Base-by-base conservation (phyloP, 2,329 filamentous ascomycete species). In the Cryphonectria radicalis region DNA sequence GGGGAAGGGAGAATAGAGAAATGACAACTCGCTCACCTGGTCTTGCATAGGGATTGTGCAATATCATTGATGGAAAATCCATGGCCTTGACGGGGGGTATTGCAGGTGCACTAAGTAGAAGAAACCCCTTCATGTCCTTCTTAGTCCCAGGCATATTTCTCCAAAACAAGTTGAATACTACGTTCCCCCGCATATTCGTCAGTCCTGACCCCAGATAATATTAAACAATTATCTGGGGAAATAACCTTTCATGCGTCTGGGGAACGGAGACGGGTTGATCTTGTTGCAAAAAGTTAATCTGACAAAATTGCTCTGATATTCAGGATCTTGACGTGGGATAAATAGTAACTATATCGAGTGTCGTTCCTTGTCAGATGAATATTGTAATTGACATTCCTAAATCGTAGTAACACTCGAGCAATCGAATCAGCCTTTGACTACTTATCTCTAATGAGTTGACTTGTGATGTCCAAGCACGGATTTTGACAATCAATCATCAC, bases 11-110 rank as follows among this genome's bases (percentile, higher is more conserved):
- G 6, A 50, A 22, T 50, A n/a, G 22, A 50, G 7, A n/a, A 59
- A 59, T 35, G 14, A 19, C 59, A 40, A 3, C 19, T 35, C 4
- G 40, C 40, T 22, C 32, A 22, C 62, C 62, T 64, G 46, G 40
- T 59, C 42, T 50, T 64, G 64, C 59, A 67, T 67, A n/a, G 40
- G 22, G 17, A 59, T 43, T 66, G 59, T 25, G 46, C 40, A 37
- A 50, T 40, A 22, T 37, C 28, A 73, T 73, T 73, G 71, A 73
- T 53, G 71, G 71, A 68, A 64, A 71, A 66, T 62, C 55, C 25
- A 32, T 32, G 22, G 22, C 17, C 37, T 25, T 19, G 25, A 68
- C 19, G 57, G 55, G 22, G 64, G 35, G 32, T 11, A 8, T 53
- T 25, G 42, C 25, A 37, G 25, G 11, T 46, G 19, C 37, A 43